phyloP scores from a whole-genome alignment of 139 green algal genomes.

The Medakamo hakoo region DNA sequence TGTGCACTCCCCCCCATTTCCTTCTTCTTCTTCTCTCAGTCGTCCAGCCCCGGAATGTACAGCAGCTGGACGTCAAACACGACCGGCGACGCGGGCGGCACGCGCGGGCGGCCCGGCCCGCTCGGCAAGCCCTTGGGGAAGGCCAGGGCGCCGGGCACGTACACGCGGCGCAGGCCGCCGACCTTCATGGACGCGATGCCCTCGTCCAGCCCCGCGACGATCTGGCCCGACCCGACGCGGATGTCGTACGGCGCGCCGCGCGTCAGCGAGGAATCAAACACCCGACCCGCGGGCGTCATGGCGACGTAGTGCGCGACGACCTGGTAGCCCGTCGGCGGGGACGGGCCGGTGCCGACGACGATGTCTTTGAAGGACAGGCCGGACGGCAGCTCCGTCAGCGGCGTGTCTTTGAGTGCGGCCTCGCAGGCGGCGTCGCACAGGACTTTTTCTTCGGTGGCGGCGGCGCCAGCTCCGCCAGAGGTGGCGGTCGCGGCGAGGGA shows the following conservation, averaged over 20 bases:
- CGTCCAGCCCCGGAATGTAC: conserved; percentile 63
- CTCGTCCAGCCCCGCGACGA: conserved; percentile 76
- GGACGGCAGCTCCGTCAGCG: conserved; percentile 39
- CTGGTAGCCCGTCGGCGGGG: conserved; percentile 38
- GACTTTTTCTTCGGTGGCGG: conserved; percentile 3
- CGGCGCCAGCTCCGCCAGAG: background rate
- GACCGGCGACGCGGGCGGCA: conserved; percentile 55
- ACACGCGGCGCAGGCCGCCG: conserved; percentile 72
- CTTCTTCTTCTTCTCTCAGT: conserved; percentile 9
- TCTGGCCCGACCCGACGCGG: conserved; percentile 43
- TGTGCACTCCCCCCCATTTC: too few species aligned
- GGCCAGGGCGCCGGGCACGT: conserved; percentile 78
- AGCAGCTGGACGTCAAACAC: conserved; percentile 90
- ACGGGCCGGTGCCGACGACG: conserved; percentile 43
- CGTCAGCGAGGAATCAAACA: conserved; percentile 76
- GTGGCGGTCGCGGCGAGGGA: background rate
- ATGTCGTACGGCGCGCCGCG: conserved; percentile 79
- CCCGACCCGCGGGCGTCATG: conserved; percentile 52
- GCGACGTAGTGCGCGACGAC: conserved; percentile 62
- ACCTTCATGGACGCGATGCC: conserved; percentile 71
- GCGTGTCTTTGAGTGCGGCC: conserved; percentile 18
- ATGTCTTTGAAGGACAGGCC: conserved; percentile 88
- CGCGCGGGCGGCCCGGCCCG: conserved; percentile 37
- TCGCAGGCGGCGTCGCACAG: conserved; percentile 57
- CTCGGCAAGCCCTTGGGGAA: conserved; percentile 77